Evolutionary conservation across 2,329 filamentous ascomycete genomes (phyloP), one percentile per base, ranked within the genome.

Genomic region (Penicillium sp.): DNA sequence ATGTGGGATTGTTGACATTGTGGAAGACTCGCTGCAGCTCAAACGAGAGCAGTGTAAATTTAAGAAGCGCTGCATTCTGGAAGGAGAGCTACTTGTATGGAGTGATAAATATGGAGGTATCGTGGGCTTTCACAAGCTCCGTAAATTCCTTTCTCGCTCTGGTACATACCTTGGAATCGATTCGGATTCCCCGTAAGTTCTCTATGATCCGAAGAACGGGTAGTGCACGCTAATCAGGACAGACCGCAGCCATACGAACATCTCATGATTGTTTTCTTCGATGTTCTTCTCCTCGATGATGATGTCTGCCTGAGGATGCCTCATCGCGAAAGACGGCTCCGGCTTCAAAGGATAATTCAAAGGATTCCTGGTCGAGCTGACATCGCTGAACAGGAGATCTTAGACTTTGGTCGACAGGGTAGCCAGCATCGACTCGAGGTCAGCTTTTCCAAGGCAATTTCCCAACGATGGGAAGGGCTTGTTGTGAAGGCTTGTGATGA

Each of bases 21-120:
- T 95, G 40, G 72, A 75, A 27, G 69, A 80, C 3, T 83, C 83
- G 3, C 68, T 94, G 4, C 73, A 72, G 6, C 72, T 94, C 21
- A 80, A 80, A 3, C 65, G 68, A 1, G 46, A 72, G 0, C 70
- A 74, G 6, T 84, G 84, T 58, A 75, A 68, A 8, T 64, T 94
- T 48, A 75, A 73, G 17, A 69, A 67, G 6, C 75, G 76, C 4
- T 94, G 87, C 51, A 91, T 95, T 30, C 63, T 95, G 1, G 84
- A 95, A 56, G 88, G 87, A 2, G 90, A 96, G 58, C 69, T 95
- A 38, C 75, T 93, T 4, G 83, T 91, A 2, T 94, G 83, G 63
- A 86, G 79, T 58, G 81, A 87, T 36, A 69, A 72, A 65, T 72
- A 83, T 29, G 65, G 76, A 15, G 77, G 72, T 25, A 80, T 94